Base-by-base conservation (phyloP, 1,139 yeast species). In the Pichia sp. region DNA sequence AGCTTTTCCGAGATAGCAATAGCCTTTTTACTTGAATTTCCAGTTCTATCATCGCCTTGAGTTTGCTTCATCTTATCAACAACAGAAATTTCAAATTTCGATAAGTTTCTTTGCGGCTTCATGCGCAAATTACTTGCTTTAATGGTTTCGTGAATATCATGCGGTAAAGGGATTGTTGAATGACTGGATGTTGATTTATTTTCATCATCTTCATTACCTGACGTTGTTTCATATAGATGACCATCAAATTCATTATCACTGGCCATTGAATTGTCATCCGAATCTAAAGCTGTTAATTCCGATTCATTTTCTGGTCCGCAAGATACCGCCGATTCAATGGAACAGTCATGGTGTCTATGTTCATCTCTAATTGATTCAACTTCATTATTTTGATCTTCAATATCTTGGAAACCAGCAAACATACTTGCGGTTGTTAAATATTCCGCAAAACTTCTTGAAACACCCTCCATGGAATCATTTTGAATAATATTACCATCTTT, bases 351-450 rank as follows among this genome's bases (percentile, higher is more conserved):
- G 5, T 12, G 23, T 12, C 35, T 23, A 3, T 27, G 6, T n/a
- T 28, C 23, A 32, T 37, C 29, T 29, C 43, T 16, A 1, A 47
- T 34, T 7, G 51, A 45, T 26, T 48, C 49, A 6, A 44, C 39
- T 24, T 52, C 58, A 24, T 49, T 49, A 11, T 51, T 56, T 30
- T 58, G 59, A 37, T 53, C 52, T 44, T 53, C 60, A 6, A 59
- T 47, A 16, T 57, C 64, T 36, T 59, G 63, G 41, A 73, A 65
- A 4, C 80, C 81, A 2, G 74, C 74, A 55, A 70, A 74, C 45
- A 75, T 68, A 50, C 76, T 71, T 0, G 81, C 77, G 0, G 79
- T 68, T 1, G 81, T 73, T 39, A 77, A 58, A 42, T 76, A 54
- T 1, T 74, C 72, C 1, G 74, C 76, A 52, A 77, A 68, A 37